A percentile compares a stretch with the other conserved stretches of the same genome.
Evolutionary conservation across 306 rosid species (phyloP).

Genomic region (Purshia tridentata): DNA sequence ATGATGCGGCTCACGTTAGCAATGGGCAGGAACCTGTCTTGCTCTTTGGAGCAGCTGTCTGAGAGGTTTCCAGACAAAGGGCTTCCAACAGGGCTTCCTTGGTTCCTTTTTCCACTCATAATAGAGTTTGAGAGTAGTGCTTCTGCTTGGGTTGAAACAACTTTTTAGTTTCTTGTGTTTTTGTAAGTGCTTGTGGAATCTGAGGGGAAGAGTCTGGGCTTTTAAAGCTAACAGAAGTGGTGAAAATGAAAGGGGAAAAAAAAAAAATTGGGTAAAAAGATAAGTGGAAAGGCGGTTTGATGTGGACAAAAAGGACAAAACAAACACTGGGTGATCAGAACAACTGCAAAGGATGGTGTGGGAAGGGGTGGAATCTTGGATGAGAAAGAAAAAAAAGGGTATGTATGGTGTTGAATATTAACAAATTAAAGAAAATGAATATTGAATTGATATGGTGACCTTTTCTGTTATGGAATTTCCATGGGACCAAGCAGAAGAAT

Average conservation of each 20-base stretch:
- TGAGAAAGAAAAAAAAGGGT: background rate
- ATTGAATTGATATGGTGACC: slow-evolving; percentile 3
- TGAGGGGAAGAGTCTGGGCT: slow-evolving; percentile 5
- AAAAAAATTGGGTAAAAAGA: background rate
- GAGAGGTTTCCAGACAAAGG: slow-evolving; percentile 68
- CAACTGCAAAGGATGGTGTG: slow-evolving; percentile 32
- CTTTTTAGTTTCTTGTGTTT: background rate
- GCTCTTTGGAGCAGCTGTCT: slow-evolving; percentile 61
- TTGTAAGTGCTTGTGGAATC: slow-evolving; percentile 7
- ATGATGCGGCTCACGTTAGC: slow-evolving; percentile 87
- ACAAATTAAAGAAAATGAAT: background rate
- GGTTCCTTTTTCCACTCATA: slow-evolving; percentile 63
- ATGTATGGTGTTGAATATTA: slow-evolving; percentile 1
- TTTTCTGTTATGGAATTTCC: slow-evolving; percentile 24
- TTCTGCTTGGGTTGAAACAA: no score
- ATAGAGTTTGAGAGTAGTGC: background rate
- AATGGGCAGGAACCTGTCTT: slow-evolving; percentile 78
- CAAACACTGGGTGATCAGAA: slow-evolving; percentile 25
- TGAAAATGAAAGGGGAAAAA: background rate
- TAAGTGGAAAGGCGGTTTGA: slow-evolving; percentile 39
- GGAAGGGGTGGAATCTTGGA: slow-evolving; percentile 31
- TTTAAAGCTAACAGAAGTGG: slow-evolving; percentile 21
- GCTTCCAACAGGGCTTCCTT: slow-evolving; percentile 64
- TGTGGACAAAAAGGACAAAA: slow-evolving; percentile 31
- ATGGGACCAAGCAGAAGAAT: slow-evolving; percentile 8